Base-by-base conservation (phyloP, 2,329 filamentous ascomycete species). In the Allantophomopsis lycopodina region DNA sequence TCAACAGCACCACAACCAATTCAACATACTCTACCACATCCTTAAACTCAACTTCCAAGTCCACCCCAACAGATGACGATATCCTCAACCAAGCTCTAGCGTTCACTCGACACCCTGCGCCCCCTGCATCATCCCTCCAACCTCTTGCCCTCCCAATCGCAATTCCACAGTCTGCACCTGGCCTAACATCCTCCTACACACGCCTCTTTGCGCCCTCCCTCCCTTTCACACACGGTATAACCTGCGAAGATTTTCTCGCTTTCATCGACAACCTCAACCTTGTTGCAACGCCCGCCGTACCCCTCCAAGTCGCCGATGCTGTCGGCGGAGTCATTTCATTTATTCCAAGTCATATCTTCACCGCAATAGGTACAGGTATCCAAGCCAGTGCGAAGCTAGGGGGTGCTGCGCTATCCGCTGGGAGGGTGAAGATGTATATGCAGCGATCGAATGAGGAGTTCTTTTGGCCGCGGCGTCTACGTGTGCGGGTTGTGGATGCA, bases 201-300 rank as follows among this genome's bases (percentile, higher is more conserved):
- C 50, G 56, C n/a, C 49, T 45, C 10, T 53, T 46, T 46, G 42
- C 47, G 5, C 47, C 50, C 5, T 40, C 41, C 33, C 47, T 56
- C 4, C 42, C 40, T 14, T 33, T 46, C n/a, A 28, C 23, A 3
- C 44, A 50, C 40, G 44, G 40, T 36, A 44, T 59, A 36, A 43
- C 43, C 10, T 42, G 40, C 32, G 38, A 43, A 7, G 46, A 50
- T 18, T 57, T 58, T 34, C 39, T 61, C 7, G 43, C 51, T 13
- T 60, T 59, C 43, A 49, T 62, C 42, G 59, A 63, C 45, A 50
- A 50, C 16, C 49, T 62, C 7, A 62, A 62, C 40, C 49, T 58
- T 3, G 50, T 57, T 10, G 52, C 55, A 8, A 47, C 56, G 2
- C 52, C 57, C 1, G 46, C 53, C 12, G 50, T 55, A 11, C 54